These are phyloP conservation scores for Lentithecium fluviatile DNA, from an alignment of 495 filamentous ascomycete species.

Conservation along the genomic window DNA sequence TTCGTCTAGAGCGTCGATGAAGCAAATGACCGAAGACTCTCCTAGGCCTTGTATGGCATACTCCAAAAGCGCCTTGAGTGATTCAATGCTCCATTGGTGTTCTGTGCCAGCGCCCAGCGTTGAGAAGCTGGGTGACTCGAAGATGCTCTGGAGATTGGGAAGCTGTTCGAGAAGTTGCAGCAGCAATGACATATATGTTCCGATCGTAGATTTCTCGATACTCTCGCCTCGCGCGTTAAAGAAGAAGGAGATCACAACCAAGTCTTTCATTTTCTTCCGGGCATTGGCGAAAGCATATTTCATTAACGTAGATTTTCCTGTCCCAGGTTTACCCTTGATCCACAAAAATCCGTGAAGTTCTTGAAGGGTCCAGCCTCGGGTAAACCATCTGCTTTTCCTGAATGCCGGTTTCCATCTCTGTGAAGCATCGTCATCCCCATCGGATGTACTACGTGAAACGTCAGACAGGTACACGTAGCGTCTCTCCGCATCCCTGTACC, in stretches of 20 bases:
- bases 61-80: slow-evolving; percentile 15
- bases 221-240: slow-evolving; percentile 44
- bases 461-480: too few species aligned
- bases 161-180: slow-evolving; percentile 25
- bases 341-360: too few species aligned
- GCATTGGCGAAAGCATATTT: slow-evolving; percentile 14
- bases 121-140: neutral
- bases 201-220: slow-evolving; percentile 26
- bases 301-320: slow-evolving; percentile 38
- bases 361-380: too few species aligned
- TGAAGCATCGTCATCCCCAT: too few species aligned
- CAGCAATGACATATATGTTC: slow-evolving; percentile 25
- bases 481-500: too few species aligned
- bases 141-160: slow-evolving; percentile 1
- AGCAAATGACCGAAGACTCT: slow-evolving; percentile 1
- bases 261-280: slow-evolving; percentile 17
- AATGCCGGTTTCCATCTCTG: too few species aligned
- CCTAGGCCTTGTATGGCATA: slow-evolving; percentile 4
- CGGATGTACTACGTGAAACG: too few species aligned
- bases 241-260: slow-evolving; percentile 42
- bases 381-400: too few species aligned
- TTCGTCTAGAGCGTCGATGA: slow-evolving; percentile 31
- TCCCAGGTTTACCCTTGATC: slow-evolving; percentile 35
- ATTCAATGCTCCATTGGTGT: slow-evolving; percentile 15
- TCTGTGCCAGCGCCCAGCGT: neutral